Percentiles rank a stretch among this genome's conserved stretches.
Conservation (phyloP, 139 green algal species). For the Coelastrella sp. region DNA sequence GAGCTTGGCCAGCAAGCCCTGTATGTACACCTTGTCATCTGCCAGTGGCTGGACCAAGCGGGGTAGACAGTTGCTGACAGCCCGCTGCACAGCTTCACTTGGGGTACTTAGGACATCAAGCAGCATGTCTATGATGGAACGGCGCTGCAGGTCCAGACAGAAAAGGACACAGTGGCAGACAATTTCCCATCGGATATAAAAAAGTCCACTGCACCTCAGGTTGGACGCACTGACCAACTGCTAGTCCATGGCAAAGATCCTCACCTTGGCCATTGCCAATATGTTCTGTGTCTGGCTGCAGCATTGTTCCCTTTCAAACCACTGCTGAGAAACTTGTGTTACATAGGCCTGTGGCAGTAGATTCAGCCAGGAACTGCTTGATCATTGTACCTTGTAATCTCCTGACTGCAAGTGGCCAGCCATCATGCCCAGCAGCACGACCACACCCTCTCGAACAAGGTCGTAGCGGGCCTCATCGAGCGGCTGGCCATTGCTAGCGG, state of each 20-base stretch:
- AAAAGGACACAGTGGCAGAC: no score
- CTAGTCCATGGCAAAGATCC: no score
- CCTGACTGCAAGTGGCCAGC: constrained; percentile 82
- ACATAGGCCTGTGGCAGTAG: no score
- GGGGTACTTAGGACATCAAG: constrained; percentile 90
- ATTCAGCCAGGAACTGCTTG: neutral
- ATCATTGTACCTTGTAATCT: constrained; percentile 70
- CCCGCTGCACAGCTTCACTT: constrained; percentile 90
- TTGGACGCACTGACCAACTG: no score
- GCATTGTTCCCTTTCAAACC: neutral
- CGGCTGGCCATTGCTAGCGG: neutral
- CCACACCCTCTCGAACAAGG: constrained; percentile 88
- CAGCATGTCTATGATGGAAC: constrained; percentile 62
- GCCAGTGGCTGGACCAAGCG: constrained; percentile 80
- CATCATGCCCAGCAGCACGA: constrained; percentile 94
- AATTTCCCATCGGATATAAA: no score
- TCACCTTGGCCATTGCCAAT: no score
- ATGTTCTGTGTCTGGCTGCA: no score
- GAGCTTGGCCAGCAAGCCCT: neutral
- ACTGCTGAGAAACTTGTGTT: neutral
- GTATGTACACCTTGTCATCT: constrained; percentile 61
- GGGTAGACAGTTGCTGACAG: constrained; percentile 88
- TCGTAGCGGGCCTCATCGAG: constrained; percentile 77
- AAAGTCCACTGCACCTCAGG: no score
- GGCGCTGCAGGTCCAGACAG: constrained; percentile 28